Percentiles rank a stretch among this genome's conserved stretches.
phyloP scores from a whole-genome alignment of 441 rosid species.

The Jatropha multifida region DNA sequence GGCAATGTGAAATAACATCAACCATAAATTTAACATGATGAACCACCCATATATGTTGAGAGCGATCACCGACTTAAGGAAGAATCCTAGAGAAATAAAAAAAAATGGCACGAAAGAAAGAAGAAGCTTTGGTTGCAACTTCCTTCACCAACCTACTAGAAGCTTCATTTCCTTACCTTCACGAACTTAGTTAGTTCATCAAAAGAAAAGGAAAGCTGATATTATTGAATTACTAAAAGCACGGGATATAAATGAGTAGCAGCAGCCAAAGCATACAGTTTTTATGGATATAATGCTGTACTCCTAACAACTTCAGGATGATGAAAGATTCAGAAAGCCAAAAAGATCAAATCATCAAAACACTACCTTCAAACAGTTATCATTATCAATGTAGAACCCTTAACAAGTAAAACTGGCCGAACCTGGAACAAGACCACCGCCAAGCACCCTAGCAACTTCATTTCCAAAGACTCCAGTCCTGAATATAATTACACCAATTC shows the following conservation, averaged over 20 bases:
- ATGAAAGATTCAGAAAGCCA: conserved; percentile 4
- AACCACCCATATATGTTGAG: background rate
- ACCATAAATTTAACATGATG: background rate
- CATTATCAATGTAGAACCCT: background rate
- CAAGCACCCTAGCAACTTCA: conserved; percentile 90
- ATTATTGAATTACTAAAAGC: no score
- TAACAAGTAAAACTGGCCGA: conserved; percentile 21
- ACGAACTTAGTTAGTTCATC: no score
- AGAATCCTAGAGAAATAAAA: no score
- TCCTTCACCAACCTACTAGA: no score
- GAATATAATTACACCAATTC: conserved; percentile 22
- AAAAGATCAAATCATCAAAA: conserved; percentile 8
- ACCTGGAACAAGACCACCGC: conserved; percentile 99
- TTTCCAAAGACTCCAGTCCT: conserved; percentile 78
- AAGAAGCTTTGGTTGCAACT: no score
- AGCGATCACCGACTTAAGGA: background rate
- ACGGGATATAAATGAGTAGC: background rate
- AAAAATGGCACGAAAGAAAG: no score
- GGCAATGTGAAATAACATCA: background rate
- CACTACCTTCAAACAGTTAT: conserved; percentile 2
- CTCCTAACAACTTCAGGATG: conserved; percentile 4
- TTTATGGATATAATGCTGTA: background rate
- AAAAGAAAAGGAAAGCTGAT: no score
- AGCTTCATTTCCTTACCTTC: no score
- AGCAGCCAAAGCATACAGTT: background rate